Percentiles rank a stretch among this genome's conserved stretches.
Evolutionary conservation across 2,329 filamentous ascomycete species (phyloP).

Genomic region (Botrytis sinoallii): DNA sequence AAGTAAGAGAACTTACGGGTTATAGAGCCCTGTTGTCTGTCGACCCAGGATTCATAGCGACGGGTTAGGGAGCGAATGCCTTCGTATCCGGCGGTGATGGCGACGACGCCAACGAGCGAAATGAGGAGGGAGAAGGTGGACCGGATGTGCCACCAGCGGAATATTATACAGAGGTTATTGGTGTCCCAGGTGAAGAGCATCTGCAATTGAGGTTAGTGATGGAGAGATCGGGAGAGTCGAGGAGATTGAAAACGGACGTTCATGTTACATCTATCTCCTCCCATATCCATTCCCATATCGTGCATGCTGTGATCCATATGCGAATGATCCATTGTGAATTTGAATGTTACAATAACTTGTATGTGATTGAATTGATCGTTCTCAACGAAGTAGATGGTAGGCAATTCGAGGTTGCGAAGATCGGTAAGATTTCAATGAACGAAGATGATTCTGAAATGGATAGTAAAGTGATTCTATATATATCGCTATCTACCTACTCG

Average conservation of each 20-base stretch:
- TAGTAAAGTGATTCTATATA: not conserved
- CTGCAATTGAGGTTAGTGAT: conserved; percentile 45
- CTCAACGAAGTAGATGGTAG: not conserved
- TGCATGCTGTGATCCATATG: conserved; percentile 41
- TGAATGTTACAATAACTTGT: not conserved
- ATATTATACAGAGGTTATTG: conserved; percentile 91
- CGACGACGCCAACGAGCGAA: conserved; percentile 78
- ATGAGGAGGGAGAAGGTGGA: conserved; percentile 71
- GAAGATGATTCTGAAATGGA: not conserved
- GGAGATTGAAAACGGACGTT: conserved; percentile 57
- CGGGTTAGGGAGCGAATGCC: conserved; percentile 74
- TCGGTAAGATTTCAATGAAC: not conserved
- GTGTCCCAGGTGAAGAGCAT: conserved; percentile 99
- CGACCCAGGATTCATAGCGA: conserved; percentile 62
- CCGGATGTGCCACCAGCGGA: conserved; percentile 83
- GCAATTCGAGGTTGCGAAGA: not conserved
- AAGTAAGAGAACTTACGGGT: conserved; percentile 33
- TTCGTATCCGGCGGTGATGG: conserved; percentile 90
- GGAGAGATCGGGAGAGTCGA: not conserved
- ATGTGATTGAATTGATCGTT: not conserved
- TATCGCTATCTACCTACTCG: not conserved
- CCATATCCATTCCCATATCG: conserved; percentile 48
- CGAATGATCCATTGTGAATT: conserved; percentile 8
- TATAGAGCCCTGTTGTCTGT: conserved; percentile 27
- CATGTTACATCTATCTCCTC: conserved; percentile 77